Evolutionary conservation across 1,284 basidiomycete genomes (phyloP), one percentile per base, ranked within the genome.

Genomic region (Ganoderma multipileum): DNA sequence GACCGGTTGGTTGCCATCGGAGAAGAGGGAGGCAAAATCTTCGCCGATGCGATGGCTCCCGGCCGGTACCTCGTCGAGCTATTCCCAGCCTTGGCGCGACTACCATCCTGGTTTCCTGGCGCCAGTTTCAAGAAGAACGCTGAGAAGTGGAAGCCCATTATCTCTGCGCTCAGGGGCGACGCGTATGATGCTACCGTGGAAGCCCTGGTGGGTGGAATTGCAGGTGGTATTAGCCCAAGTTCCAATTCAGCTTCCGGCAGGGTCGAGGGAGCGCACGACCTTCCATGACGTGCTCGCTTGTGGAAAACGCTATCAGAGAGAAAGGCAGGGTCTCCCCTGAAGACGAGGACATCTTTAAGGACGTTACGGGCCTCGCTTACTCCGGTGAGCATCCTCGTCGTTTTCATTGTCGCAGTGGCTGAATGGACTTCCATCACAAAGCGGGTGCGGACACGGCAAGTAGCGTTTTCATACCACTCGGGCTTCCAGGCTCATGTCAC

Each of bases 1-100:
- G 64, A 69, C 47, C 26, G 42, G 4, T 68, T 64, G 16, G 42
- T 69, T 11, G 20, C 72, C 14, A 75, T 80, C 11, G 66, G 59
- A 5, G 61, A 66, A 39, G 59, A 55, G 14, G 68, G 60, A 9
- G 47, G 36, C 11, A 3, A 5, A 2, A 38, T 69, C 39, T 69
- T 72, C 62, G 44, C 33, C 58, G 36, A 64, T 26, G 41, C 61
- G 39, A 42, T 61, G 9, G 64, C 63, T 16, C 71, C 71, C 12
- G 71, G 71, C 1, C 66, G 61, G 7, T 69, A 65, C 23, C 28
- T 72, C 7, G 68, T 66, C 26, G 71, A 72, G 54, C 38, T 69
- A 6, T 36, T 69, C n/a, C 71, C 71, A 1, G 12, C 54, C 4
- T 38, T 72, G 26, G 52, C 44, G 23, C 41, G 65, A 28, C 18